A percentile compares a stretch with the other conserved stretches of the same genome.
These are phyloP conservation scores for Serendipita sp. DNA, from an alignment of 768 basidiomycete genomes.

Conservation along the genomic window DNA sequence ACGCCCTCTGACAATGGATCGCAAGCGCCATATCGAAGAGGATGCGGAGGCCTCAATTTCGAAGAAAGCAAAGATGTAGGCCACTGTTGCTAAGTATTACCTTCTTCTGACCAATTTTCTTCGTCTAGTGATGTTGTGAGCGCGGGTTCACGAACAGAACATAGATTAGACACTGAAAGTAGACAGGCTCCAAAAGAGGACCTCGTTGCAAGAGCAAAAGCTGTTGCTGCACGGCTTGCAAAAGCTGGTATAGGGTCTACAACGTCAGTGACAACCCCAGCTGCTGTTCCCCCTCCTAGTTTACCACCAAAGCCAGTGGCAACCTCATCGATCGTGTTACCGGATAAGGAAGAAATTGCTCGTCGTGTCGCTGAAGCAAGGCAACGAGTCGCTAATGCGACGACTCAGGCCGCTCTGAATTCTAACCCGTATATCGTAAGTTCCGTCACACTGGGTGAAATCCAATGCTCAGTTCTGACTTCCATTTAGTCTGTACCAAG, in stretches of 20 bases:
- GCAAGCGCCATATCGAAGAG: neutral
- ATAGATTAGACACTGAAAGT: too few relatives aligned
- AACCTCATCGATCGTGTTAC: neutral
- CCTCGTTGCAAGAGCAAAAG: neutral
- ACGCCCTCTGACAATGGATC: neutral
- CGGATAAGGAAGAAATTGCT: constrained; percentile 42
- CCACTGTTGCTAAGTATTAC: neutral
- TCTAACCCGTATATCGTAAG: constrained; percentile 81
- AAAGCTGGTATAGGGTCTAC: neutral
- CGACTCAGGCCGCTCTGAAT: constrained; percentile 54
- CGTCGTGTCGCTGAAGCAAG: constrained; percentile 73
- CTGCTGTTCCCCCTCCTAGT: neutral
- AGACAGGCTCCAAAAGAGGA: neutral
- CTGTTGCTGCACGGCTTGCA: neutral
- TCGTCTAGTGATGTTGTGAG: too few relatives aligned
- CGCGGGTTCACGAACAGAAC: too few relatives aligned
- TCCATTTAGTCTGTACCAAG: constrained; percentile 34
- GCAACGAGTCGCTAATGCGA: constrained; percentile 66
- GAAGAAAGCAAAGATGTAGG: neutral
- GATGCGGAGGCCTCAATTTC: neutral
- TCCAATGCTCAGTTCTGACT: neutral
- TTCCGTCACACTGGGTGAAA: constrained; percentile 4
- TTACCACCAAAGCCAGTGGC: constrained; percentile 4
- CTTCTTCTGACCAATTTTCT: too few relatives aligned
- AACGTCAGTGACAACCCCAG: neutral